phyloP scores from a whole-genome alignment of 768 basidiomycete species.

The Clitopilus passeckerianus region DNA sequence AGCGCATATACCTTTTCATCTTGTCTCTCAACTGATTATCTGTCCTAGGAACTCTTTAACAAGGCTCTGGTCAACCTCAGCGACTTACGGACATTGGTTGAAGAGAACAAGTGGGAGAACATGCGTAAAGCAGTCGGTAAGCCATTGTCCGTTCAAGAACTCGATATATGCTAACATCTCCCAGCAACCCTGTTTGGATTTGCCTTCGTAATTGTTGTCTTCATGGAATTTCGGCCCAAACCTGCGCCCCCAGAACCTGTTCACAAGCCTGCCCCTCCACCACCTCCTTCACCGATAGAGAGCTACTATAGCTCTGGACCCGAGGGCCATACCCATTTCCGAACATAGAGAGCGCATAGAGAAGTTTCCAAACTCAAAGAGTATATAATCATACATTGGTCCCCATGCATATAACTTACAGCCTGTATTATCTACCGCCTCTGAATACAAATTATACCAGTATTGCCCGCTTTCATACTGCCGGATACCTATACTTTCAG shows the following conservation, averaged over 20 bases:
- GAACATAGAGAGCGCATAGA: slow-evolving; percentile 14
- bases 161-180: slow-evolving; percentile 2
- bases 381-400: slow-evolving; percentile 3
- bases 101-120: slow-evolving; percentile 86
- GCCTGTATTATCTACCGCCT: slow-evolving; percentile 4
- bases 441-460: not conserved
- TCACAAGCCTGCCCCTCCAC: not conserved
- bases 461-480: not conserved
- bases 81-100: slow-evolving; percentile 75
- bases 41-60: slow-evolving; percentile 63
- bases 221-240: slow-evolving; percentile 60
- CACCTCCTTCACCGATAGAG: slow-evolving; percentile 8
- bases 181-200: slow-evolving; percentile 62
- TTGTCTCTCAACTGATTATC: not conserved
- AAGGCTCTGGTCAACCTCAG: slow-evolving; percentile 69
- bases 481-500: slow-evolving; percentile 46
- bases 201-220: slow-evolving; percentile 61
- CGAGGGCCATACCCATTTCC: slow-evolving; percentile 27
- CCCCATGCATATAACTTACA: slow-evolving; percentile 34
- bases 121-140: slow-evolving; percentile 78
- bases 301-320: slow-evolving; percentile 22
- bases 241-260: slow-evolving; percentile 19
- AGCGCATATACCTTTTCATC: not conserved
- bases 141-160: slow-evolving; percentile 11
- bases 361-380: not conserved